Evolutionary conservation across 2,329 filamentous ascomycete genomes (phyloP).

Genomic region (Calonectria pseudoturangicola): DNA sequence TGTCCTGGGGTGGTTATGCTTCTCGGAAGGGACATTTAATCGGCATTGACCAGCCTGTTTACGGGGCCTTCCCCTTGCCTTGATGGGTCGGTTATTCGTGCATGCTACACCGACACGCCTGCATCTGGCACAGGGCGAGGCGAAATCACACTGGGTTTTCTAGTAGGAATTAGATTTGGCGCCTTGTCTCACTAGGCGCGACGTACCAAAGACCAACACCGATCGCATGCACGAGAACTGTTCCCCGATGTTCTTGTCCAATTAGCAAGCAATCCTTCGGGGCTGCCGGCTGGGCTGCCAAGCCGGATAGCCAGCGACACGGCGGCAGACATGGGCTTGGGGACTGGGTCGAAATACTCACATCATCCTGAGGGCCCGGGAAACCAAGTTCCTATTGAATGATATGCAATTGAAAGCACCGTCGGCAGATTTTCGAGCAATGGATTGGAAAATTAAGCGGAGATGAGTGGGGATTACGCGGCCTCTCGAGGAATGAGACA

Average conservation of each 20-base stretch:
- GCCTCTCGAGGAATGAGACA: neutral
- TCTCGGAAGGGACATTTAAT: neutral
- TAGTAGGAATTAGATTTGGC: neutral
- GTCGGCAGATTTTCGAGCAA: constrained; percentile 19
- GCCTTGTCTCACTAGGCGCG: neutral
- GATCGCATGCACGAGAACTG: constrained; percentile 9
- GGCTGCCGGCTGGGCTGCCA: too few species aligned
- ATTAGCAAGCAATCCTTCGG: neutral
- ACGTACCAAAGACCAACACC: constrained; percentile 21
- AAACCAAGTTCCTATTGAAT: neutral
- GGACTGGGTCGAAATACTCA: neutral
- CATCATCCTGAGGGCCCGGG: neutral
- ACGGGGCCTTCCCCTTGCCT: constrained; percentile 15
- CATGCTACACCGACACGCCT: constrained; percentile 6
- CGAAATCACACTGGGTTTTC: constrained; percentile 26
- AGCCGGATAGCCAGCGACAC: neutral
- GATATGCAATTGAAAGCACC: neutral
- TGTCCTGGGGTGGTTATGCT: neutral
- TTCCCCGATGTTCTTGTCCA: neutral
- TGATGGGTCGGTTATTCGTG: constrained; percentile 11
- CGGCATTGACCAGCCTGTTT: constrained; percentile 6
- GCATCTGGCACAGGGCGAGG: neutral
- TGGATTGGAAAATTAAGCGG: neutral
- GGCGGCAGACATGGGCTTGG: neutral
- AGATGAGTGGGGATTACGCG: constrained; percentile 4